Evolutionary conservation across 768 basidiomycete species (phyloP).

Genomic region (Rhizopogon salebrosus): DNA sequence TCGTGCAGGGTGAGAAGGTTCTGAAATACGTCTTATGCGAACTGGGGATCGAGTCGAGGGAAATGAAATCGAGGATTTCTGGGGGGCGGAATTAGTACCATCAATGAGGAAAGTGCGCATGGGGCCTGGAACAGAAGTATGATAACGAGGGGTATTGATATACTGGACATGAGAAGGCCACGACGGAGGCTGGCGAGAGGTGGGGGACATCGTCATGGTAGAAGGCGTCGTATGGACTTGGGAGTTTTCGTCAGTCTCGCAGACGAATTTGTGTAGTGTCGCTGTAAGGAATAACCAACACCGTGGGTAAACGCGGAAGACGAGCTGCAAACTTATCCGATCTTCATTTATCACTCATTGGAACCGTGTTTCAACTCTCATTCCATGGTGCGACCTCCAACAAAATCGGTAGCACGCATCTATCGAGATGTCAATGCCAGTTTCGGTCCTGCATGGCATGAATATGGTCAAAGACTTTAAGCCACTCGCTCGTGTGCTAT

Average conservation of each 20-base stretch:
- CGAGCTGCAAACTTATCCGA: conserved; percentile 2
- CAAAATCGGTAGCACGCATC: conserved; percentile 79
- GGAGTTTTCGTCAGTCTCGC: no score
- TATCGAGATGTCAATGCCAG: conserved; percentile 87
- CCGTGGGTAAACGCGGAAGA: conserved; percentile 23
- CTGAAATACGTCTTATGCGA: conserved; percentile 52
- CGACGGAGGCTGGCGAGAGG: conserved; percentile 24
- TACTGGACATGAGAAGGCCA: conserved; percentile 59
- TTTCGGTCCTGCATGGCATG: conserved; percentile 88
- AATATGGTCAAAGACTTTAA: conserved; percentile 66
- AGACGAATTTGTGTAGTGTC: not conserved
- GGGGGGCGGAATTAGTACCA: conserved; percentile 13
- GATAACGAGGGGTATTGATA: conserved; percentile 45
- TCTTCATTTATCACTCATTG: conserved; percentile 4
- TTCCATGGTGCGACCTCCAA: conserved; percentile 65
- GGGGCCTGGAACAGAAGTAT: conserved; percentile 48
- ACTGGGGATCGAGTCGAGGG: conserved; percentile 28
- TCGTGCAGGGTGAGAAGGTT: conserved; percentile 61
- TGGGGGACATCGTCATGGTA: conserved; percentile 6
- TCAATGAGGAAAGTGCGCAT: conserved; percentile 35
- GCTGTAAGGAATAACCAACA: not conserved
- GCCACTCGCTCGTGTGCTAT: not conserved
- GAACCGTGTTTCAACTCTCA: conserved; percentile 5
- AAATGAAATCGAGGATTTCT: conserved; percentile 2
- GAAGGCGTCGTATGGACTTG: not conserved